Evolutionary conservation across 2,329 filamentous ascomycete species (phyloP).

Genomic region (Coniochaeta pulveracea): DNA sequence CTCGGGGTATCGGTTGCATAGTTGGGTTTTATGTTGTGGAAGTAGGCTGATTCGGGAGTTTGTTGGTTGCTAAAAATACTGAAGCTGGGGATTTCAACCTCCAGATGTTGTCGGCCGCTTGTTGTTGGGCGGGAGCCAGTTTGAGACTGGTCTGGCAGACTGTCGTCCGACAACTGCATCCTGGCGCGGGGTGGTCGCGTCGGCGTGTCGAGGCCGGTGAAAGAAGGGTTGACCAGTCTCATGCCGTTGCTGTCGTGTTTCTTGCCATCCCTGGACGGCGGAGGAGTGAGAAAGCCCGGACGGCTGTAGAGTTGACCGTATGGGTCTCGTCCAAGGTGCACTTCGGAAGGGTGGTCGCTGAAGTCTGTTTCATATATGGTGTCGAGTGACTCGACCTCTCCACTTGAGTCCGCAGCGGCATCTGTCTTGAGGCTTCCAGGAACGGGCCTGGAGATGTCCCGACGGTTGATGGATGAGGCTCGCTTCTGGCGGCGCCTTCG

Average conservation of each 20-base stretch:
- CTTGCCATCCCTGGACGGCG: neutral
- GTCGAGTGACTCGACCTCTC: neutral
- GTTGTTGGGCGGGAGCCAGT: too few species aligned
- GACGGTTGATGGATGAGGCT: neutral
- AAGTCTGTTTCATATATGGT: conserved; percentile 1
- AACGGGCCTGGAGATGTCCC: conserved; percentile 1
- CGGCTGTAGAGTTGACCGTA: neutral
- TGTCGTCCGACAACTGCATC: too few species aligned
- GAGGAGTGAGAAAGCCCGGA: neutral
- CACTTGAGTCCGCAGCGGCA: neutral
- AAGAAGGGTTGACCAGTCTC: neutral
- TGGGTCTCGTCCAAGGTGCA: neutral
- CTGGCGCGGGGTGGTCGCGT: neutral
- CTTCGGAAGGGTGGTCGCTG: neutral
- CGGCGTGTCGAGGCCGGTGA: neutral
- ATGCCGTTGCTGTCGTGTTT: neutral
- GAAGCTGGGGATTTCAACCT: conserved; percentile 2
- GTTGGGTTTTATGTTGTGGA: conserved; percentile 1
- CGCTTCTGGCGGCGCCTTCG: conserved; percentile 12
- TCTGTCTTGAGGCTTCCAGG: conserved; percentile 2
- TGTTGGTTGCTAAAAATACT: neutral
- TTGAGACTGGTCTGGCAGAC: too few species aligned
- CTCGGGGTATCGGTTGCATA: neutral
- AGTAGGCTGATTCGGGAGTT: conserved; percentile 1
- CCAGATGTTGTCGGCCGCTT: neutral